phyloP scores from a whole-genome alignment of 768 basidiomycete genomes.

The Cystofilobasidium ferigula region DNA sequence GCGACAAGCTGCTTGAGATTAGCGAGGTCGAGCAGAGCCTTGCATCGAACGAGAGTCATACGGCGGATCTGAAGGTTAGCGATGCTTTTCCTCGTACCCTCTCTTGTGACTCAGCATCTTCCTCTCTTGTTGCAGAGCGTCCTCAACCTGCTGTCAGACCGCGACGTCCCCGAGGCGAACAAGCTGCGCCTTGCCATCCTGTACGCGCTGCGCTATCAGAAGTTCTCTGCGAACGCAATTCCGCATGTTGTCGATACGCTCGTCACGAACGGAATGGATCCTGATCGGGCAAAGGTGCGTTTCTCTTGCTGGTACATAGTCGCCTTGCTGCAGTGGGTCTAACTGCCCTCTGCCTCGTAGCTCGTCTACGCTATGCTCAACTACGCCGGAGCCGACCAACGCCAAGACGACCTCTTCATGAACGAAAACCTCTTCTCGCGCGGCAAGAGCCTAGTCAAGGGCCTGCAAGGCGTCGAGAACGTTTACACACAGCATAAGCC shows the following conservation, averaged over 20 bases:
- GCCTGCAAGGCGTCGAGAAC: slow-evolving; percentile 96
- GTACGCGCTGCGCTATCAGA: slow-evolving; percentile 90
- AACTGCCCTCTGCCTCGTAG: slow-evolving; percentile 39
- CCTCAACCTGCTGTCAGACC: slow-evolving; percentile 61
- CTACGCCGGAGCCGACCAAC: slow-evolving; percentile 84
- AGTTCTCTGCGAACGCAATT: slow-evolving; percentile 70
- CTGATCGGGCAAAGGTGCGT: slow-evolving; percentile 42
- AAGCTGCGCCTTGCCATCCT: slow-evolving; percentile 85
- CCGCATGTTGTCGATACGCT: slow-evolving; percentile 45
- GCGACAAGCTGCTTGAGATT: slow-evolving; percentile 73
- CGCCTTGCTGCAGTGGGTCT: not conserved
- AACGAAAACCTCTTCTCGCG: slow-evolving; percentile 88
- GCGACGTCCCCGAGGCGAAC: slow-evolving; percentile 58
- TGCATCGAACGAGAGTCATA: slow-evolving; percentile 71
- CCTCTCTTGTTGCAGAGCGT: slow-evolving; percentile 51
- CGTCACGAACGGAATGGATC: slow-evolving; percentile 39
- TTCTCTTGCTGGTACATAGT: not conserved
- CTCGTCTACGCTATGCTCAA: slow-evolving; percentile 87
- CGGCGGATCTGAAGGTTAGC: slow-evolving; percentile 77
- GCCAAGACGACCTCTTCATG: slow-evolving; percentile 93
- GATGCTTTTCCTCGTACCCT: too few relatives aligned
- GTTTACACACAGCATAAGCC: slow-evolving; percentile 97
- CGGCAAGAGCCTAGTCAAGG: slow-evolving; percentile 87
- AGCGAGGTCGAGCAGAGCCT: slow-evolving; percentile 95
- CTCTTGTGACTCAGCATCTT: not conserved